Evolutionary conservation across 23 red algal species (phyloP).

Genomic region (Agarophyton chilense): DNA sequence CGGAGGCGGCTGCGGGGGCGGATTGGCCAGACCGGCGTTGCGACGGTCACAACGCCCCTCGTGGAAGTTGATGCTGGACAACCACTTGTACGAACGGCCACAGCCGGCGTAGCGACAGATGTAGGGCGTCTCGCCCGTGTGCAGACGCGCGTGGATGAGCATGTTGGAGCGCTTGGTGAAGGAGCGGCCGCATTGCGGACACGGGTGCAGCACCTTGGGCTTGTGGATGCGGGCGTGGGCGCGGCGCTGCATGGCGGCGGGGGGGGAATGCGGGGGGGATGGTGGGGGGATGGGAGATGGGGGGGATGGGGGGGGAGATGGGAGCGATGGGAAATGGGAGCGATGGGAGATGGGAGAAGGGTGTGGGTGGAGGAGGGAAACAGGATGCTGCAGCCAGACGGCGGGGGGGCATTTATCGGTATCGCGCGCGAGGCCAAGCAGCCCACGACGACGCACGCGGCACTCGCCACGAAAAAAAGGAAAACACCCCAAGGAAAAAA

Average conservation of each 20-base stretch:
- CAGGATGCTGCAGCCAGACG: too few relatives aligned
- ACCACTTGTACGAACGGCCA: slow-evolving; percentile 82
- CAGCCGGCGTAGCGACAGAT: slow-evolving; percentile 68
- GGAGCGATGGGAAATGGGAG: too few relatives aligned
- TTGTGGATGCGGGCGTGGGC: slow-evolving; percentile 8
- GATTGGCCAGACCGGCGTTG: slow-evolving; percentile 27
- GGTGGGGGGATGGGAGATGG: neutral
- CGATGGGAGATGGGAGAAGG: too few relatives aligned
- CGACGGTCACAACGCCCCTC: slow-evolving; percentile 36
- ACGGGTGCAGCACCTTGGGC: slow-evolving; percentile 34
- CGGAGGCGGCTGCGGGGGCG: slow-evolving; percentile 42
- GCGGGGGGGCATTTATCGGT: too few relatives aligned
- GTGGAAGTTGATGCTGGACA: slow-evolving; percentile 69
- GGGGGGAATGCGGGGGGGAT: neutral
- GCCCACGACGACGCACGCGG: too few relatives aligned
- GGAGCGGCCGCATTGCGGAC: slow-evolving; percentile 44
- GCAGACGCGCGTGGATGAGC: slow-evolving; percentile 73
- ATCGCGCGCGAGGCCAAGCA: too few relatives aligned
- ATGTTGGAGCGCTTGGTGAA: slow-evolving; percentile 86
- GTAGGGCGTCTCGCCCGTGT: slow-evolving; percentile 89
- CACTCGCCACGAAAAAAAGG: too few relatives aligned
- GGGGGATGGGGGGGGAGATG: too few relatives aligned
- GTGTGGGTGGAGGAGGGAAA: too few relatives aligned
- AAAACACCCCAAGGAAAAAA: too few relatives aligned
- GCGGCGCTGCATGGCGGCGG: neutral